A percentile compares a stretch with the other conserved stretches of the same genome.
phyloP scores from a whole-genome alignment of 768 basidiomycete genomes.

The Suillus cothurnatus region DNA sequence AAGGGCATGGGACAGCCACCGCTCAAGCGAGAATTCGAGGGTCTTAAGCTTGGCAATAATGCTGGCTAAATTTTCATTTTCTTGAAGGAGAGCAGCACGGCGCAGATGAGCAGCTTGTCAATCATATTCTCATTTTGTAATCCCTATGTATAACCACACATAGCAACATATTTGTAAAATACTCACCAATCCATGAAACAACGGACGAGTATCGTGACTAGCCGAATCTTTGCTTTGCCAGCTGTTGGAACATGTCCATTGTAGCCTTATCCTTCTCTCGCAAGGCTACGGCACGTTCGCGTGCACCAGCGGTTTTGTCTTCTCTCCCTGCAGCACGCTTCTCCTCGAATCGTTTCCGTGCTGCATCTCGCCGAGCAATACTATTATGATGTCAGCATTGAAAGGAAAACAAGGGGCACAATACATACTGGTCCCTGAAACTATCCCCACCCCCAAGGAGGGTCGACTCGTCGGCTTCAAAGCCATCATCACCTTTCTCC shows the following conservation, averaged over 20 bases:
- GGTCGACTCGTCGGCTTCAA: slow-evolving; percentile 77
- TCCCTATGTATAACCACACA: neutral
- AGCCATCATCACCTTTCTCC: slow-evolving; percentile 72
- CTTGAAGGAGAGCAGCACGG: neutral
- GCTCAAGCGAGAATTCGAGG: slow-evolving; percentile 1
- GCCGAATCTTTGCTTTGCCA: slow-evolving; percentile 89
- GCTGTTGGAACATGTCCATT: slow-evolving; percentile 94
- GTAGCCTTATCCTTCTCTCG: slow-evolving; percentile 87
- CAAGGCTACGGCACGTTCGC: slow-evolving; percentile 64
- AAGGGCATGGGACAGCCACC: slow-evolving; percentile 37
- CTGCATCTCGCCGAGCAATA: slow-evolving; percentile 72
- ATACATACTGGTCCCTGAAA: slow-evolving; percentile 73
- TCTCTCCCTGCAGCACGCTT: slow-evolving; percentile 44
- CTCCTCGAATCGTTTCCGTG: slow-evolving; percentile 62
- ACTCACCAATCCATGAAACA: slow-evolving; percentile 20
- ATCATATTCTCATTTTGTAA: neutral
- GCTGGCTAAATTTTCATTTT: neutral
- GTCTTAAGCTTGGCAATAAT: slow-evolving; percentile 2
- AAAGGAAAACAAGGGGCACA: neutral
- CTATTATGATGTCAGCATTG: slow-evolving; percentile 41
- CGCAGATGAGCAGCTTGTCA: neutral
- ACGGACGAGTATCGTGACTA: slow-evolving; percentile 33
- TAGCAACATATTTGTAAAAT: slow-evolving; percentile 5
- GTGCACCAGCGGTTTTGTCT: slow-evolving; percentile 50
- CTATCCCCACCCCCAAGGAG: slow-evolving; percentile 84